These are phyloP conservation scores for Carex arenaria DNA, from an alignment of 202 grass and related monocot species.

Conservation along the genomic window DNA sequence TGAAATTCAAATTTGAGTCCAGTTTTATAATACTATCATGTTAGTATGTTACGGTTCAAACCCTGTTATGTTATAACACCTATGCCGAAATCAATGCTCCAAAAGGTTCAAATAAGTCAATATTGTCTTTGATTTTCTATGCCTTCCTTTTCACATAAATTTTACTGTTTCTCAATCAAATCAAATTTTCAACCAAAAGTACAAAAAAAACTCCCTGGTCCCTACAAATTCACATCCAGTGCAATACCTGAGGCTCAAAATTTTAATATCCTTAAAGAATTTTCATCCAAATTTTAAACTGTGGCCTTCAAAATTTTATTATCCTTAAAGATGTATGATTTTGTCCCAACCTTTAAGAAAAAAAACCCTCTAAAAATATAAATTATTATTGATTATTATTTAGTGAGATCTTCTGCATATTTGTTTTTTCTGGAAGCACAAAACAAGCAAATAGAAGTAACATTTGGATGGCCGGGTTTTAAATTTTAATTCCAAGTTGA, in stretches of 20 bases:
- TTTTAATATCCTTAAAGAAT: too few species aligned
- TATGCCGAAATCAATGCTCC: neutral
- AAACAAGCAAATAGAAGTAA: neutral
- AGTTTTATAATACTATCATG: too few species aligned
- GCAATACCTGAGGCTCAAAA: too few species aligned
- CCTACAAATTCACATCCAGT: neutral
- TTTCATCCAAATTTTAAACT: too few species aligned
- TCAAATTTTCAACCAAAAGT: neutral
- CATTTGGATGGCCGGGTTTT: neutral
- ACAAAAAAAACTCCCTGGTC: neutral
- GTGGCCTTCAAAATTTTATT: too few species aligned
- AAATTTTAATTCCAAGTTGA: neutral
- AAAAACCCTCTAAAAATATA: neutral
- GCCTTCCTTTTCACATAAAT: too few species aligned
- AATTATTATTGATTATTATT: neutral
- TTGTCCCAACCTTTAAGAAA: too few species aligned
- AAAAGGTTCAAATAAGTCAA: neutral
- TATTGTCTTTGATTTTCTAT: neutral
- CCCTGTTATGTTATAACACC: too few species aligned
- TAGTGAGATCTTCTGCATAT: neutral
- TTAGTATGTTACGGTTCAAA: too few species aligned
- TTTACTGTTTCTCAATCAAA: neutral
- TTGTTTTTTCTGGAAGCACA: neutral
- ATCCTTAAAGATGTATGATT: too few species aligned
- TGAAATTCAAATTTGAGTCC: too few species aligned